Conservation (phyloP, 2,329 filamentous ascomycete genomes). For the Fusarium graminum region DNA sequence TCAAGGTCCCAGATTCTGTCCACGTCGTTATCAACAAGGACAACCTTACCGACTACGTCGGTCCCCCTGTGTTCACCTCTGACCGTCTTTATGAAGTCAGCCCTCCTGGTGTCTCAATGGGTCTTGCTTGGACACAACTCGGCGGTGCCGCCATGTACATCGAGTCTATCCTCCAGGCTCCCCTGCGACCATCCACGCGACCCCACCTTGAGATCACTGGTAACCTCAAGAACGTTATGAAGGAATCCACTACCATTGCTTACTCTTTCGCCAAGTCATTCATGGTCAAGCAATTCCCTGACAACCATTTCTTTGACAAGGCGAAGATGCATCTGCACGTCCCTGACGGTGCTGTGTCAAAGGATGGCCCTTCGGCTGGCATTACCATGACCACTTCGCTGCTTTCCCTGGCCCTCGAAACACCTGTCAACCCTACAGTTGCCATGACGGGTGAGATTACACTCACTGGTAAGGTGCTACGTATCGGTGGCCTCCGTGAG, state of each 20-base stretch:
- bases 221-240: conserved; percentile 97
- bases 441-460: conserved; percentile 99
- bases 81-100: conserved; percentile 95
- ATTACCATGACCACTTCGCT: conserved; percentile 98
- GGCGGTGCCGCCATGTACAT: conserved; percentile 97
- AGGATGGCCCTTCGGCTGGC: conserved; percentile 92
- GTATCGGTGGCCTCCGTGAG: conserved; percentile 93
- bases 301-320: conserved; percentile 96
- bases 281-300: conserved; percentile 85
- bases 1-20: conserved; percentile 88
- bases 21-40: conserved; percentile 89
- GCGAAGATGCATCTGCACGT: conserved; percentile 96
- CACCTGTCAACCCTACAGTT: conserved; percentile 83
- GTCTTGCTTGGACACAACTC: conserved; percentile 97
- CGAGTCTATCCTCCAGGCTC: conserved; percentile 92
- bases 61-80: conserved; percentile 93
- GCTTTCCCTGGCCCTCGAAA: conserved; percentile 85
- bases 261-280: conserved; percentile 96
- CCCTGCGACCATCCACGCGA: conserved; percentile 78
- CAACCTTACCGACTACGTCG: conserved; percentile 96
- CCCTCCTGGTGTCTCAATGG: conserved; percentile 96
- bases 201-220: conserved; percentile 91
- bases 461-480: conserved; percentile 93
- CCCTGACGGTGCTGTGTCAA: conserved; percentile 94
- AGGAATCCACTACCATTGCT: conserved; percentile 93